These are phyloP conservation scores for Neurospora intermedia DNA, from an alignment of 495 filamentous ascomycete genomes.

Conservation along the genomic window DNA sequence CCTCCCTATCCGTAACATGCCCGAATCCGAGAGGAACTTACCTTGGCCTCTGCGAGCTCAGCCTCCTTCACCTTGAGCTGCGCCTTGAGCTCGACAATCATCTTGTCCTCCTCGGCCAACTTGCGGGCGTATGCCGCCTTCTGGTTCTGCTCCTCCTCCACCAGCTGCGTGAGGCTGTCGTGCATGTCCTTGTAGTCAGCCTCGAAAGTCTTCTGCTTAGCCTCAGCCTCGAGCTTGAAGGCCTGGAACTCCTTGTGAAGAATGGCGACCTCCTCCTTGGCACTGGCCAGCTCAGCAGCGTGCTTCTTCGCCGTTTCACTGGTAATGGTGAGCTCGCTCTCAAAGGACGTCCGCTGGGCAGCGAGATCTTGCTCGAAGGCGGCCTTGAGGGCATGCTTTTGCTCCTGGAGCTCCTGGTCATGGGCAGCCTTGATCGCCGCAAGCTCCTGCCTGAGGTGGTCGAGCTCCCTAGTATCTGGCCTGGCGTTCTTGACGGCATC, in stretches of 20 bases:
- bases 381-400: slow-evolving; percentile 28
- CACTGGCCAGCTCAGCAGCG: slow-evolving; percentile 26
- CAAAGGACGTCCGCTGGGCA: slow-evolving; percentile 9
- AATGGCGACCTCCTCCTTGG: slow-evolving; percentile 28
- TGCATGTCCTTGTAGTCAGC: slow-evolving; percentile 48
- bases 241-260: slow-evolving; percentile 29
- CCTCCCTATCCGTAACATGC: background rate
- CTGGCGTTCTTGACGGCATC: slow-evolving; percentile 41
- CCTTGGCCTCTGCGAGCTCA: slow-evolving; percentile 43
- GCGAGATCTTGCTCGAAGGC: slow-evolving; percentile 21
- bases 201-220: slow-evolving; percentile 35
- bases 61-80: slow-evolving; percentile 43
- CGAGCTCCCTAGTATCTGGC: slow-evolving; percentile 37
- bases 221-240: slow-evolving; percentile 13
- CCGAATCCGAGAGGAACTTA: slow-evolving; percentile 13
- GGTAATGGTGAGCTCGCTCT: background rate
- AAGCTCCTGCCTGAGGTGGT: slow-evolving; percentile 32
- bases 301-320: background rate
- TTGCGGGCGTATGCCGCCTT: slow-evolving; percentile 25
- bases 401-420: slow-evolving; percentile 14
- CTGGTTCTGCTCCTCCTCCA: slow-evolving; percentile 39
- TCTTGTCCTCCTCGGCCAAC: slow-evolving; percentile 21
- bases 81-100: slow-evolving; percentile 34
- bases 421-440: slow-evolving; percentile 11
- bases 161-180: slow-evolving; percentile 38